Evolutionary conservation across 495 filamentous ascomycete genomes (phyloP).

Genomic region (Penicillium nucicola): DNA sequence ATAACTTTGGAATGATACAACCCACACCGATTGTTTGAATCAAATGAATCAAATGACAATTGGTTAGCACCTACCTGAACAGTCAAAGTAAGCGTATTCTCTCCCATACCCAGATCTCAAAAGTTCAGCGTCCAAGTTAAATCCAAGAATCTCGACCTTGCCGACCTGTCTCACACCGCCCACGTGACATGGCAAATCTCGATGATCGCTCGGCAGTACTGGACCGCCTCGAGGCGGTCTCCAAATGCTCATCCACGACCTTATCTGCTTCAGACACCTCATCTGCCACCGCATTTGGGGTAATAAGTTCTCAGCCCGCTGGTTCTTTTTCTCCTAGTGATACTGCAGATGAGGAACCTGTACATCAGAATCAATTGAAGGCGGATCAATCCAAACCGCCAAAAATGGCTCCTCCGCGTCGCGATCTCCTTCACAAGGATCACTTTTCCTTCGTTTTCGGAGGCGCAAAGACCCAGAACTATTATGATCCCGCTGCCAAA

Average conservation of each 20-base stretch:
- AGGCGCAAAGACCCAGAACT: conserved; percentile 56
- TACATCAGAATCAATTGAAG: conserved; percentile 12
- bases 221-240: not conserved
- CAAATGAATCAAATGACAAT: no score
- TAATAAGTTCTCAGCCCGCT: not conserved
- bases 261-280: not conserved
- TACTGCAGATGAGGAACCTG: not conserved
- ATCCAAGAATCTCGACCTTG: no score
- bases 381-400: conserved; percentile 7
- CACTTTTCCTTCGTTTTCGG: conserved; percentile 57
- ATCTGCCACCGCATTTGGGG: not conserved
- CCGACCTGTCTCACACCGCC: no score
- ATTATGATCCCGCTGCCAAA: conserved; percentile 55
- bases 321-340: not conserved
- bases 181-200: not conserved
- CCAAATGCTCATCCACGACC: not conserved
- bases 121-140: no score
- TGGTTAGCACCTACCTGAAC: no score
- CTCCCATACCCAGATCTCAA: no score
- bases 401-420: conserved; percentile 53
- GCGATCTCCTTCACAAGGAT: conserved; percentile 59
- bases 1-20: no score
- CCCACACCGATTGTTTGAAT: no score
- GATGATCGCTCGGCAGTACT: not conserved
- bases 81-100: no score